Base-by-base conservation (phyloP, 805 yeast species). In the Pichia ethanolica region DNA sequence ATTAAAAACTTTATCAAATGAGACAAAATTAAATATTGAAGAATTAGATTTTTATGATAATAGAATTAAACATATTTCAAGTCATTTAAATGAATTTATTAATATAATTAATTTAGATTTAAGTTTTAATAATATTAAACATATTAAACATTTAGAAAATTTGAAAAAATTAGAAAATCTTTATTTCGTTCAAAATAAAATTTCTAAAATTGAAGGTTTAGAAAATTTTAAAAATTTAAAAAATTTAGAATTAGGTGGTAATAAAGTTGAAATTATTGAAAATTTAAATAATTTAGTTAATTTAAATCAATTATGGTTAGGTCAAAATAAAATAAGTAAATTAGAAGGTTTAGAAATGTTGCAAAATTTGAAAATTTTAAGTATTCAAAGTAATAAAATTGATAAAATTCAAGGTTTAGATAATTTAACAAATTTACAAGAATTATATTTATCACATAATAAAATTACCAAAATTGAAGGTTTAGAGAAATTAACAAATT, bases 21-120 rank as follows among this genome's bases (percentile, higher is more conserved):
- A 44, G 8, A 37, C 49, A 33, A 71, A 68, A 38, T 79, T 74
- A 2, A 71, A 73, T 0, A 58, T 93, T 57, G 86, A 79, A 55
- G 93, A 89, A 52, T 69, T 93, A 51, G 99, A 93, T 65, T 72
- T 90, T 34, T 93, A 93, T 63, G 99, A 93, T 67, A 93, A 93
- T 67, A 72, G 96, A 58, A 85, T 93, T 59, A 81, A 83, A 55
- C 97, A 89, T 62, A 88, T 93, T 46, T 82, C 90, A 5, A 80
- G 82, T 42, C 83, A 80, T 58, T 62, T 89, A 20, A 79, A 76
- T 53, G 78, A 79, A 44, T 76, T 89, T 56, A 67, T 62, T 3
- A 75, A 78, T 37, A 67, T 89, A 53, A 74, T 66, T 49, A 74
- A 62, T 47, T 71, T 93, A 57, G 99, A 93, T 68, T 72, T 93